Percentiles rank a stretch among this genome's conserved stretches.
Evolutionary conservation across 2,329 filamentous ascomycete genomes (phyloP).

Genomic region (Diplodia sapinea): DNA sequence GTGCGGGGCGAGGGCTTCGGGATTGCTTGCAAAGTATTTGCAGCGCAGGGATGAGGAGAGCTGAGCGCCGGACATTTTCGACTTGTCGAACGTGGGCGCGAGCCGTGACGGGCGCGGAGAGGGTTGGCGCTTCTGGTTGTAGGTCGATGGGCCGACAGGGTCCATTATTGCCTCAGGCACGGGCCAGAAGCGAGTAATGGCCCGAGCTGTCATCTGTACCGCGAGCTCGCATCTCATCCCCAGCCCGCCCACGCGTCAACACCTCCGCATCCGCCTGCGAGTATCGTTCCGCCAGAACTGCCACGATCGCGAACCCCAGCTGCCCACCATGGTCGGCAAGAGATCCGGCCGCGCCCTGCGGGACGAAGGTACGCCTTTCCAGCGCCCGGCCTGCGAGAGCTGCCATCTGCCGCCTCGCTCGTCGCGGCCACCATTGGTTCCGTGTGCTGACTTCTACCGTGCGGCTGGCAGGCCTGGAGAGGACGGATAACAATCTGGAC

Average conservation of each 20-base stretch:
- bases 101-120: not conserved
- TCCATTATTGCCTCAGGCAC: not conserved
- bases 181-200: not conserved
- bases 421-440: not conserved
- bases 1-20: slow-evolving; percentile 14
- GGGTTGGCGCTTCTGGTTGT: not conserved
- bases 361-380: slow-evolving; percentile 59
- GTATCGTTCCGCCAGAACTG: not conserved
- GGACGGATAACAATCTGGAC: slow-evolving; percentile 98
- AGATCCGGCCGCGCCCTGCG: slow-evolving; percentile 67
- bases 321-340: slow-evolving; percentile 64
- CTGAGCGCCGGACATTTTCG: slow-evolving; percentile 18
- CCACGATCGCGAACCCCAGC: not conserved
- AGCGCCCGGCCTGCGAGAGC: not conserved
- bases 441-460: slow-evolving; percentile 10
- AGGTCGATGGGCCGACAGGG: slow-evolving; percentile 7
- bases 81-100: not conserved
- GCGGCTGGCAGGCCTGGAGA: slow-evolving; percentile 74
- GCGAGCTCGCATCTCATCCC: not conserved
- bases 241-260: not conserved
- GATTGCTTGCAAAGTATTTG: not conserved
- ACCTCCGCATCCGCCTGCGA: not conserved
- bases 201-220: not conserved
- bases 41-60: not conserved
- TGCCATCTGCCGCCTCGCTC: slow-evolving; percentile 3